These are phyloP conservation scores for Podaxis mareebaensis DNA, from an alignment of 768 basidiomycete genomes.

Conservation along the genomic window DNA sequence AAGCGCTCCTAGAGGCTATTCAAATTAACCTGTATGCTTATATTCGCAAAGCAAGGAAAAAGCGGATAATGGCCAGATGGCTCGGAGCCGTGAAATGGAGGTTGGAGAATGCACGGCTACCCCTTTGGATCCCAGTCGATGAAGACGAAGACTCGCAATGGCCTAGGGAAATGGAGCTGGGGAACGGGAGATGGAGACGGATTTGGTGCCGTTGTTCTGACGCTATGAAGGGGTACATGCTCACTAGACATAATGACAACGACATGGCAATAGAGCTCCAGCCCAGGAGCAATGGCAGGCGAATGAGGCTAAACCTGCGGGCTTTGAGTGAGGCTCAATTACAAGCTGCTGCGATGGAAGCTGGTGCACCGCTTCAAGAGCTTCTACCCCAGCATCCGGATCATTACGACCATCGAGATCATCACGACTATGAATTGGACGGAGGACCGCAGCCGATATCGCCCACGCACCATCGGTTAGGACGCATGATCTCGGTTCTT, in stretches of 20 bases:
- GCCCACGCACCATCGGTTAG: slow-evolving; percentile 57
- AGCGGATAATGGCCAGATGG: slow-evolving; percentile 56
- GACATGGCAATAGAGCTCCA: neutral
- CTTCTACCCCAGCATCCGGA: slow-evolving; percentile 45
- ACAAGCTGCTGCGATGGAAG: slow-evolving; percentile 65
- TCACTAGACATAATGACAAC: neutral
- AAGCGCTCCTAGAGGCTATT: slow-evolving; percentile 71
- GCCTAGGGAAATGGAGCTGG: neutral
- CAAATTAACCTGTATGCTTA: slow-evolving; percentile 66
- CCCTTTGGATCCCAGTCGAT: slow-evolving; percentile 48
- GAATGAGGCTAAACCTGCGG: slow-evolving; percentile 64
- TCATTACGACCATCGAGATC: slow-evolving; percentile 18
- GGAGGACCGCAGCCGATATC: slow-evolving; percentile 23
- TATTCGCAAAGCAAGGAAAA: slow-evolving; percentile 47
- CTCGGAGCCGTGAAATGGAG: slow-evolving; percentile 62
- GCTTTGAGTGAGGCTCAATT: slow-evolving; percentile 56
- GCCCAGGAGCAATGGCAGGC: slow-evolving; percentile 34
- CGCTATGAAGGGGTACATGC: neutral
- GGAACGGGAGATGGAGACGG: slow-evolving; percentile 6
- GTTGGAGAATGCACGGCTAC: slow-evolving; percentile 47
- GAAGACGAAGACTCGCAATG: neutral
- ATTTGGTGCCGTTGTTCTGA: slow-evolving; percentile 1
- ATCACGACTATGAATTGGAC: neutral
- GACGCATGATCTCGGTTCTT: slow-evolving; percentile 56
- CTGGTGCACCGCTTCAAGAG: slow-evolving; percentile 57